Base-by-base conservation (phyloP, 306 rosid species). In the Elaeagnus macrophylla region DNA sequence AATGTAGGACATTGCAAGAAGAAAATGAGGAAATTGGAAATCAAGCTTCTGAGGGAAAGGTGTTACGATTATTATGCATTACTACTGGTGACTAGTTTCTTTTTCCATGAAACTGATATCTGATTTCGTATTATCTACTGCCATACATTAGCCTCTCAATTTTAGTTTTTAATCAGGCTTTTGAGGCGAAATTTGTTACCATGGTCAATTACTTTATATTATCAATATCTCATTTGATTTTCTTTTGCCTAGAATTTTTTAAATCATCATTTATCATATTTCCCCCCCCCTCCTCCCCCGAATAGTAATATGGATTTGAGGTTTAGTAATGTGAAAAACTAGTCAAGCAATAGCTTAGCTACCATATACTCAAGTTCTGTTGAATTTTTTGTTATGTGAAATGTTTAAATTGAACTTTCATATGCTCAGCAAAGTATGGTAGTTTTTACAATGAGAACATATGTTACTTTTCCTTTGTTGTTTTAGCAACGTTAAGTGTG, bases 11-110 rank as follows among this genome's bases (percentile, higher is more conserved):
- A 17, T 75, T 90, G 68, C 97, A 90, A 72, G 95, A 83, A 76
- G 97, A 90, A 83, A 90, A 90, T 67, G 95, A 90, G 64, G 97
- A 90, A 79, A 86, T 90, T 42, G 97, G 97, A 67, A 84, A 79
- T 68, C 95, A 81, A 71, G 97, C 97, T 74, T 75, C 95, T 15
- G 97, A 90, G 78, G 97, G 86, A 56, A 90, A 90, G 97, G 97
- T 90, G 58, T 59, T 20, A 25, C 37, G 37, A 35, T 56, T 69
- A 43, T 25, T 25, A 25, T 25, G 32, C 32, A 25, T 5, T 25
- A 25, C 32, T 1, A 25, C 32, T 25, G 32, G 3, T 25, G 60
- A 15, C 51, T 20, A 7, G 12, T 43, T 13, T 32, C 43, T 25
- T 48, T 48, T 19, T 8, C 5, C 18, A 36, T 32, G 55, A 40